Evolutionary conservation across 2,329 filamentous ascomycete species (phyloP), one percentile per base, ranked within the genome.

Genomic region (Knufia fluminis): DNA sequence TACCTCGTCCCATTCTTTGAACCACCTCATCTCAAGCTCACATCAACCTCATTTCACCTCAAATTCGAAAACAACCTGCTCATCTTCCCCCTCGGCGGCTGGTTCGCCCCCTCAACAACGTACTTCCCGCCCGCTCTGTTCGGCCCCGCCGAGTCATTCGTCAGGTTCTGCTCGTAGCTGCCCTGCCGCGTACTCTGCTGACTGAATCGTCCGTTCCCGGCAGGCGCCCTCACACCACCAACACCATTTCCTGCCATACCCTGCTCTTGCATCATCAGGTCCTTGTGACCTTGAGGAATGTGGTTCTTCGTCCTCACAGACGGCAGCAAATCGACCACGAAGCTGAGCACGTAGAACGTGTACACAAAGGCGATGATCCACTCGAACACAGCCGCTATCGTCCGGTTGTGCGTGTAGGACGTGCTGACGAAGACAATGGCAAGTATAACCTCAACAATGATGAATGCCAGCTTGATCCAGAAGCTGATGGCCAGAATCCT

Each of bases 261-360:
- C 10, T 19, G 10, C 17, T 45, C 42, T 8, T 31, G 33, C 33
- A 40, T n/a, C 9, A 31, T 22, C 14, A 46, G n/a, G 22, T 48
- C 38, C 20, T 26, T 42, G 16, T 49, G 24, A 4, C 68, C 69
- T 46, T 72, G 69, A 0, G 69, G 68, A 3, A 69, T 50, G 46
- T 67, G 68, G 56, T 70, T 64, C 55, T 76, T 79, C 9, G 80
- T 85, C 54, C 77, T 72, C 2, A 85, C 72, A 9, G 87, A 86
- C 0, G 92, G 92, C 55, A 86, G 75, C 44, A 98, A 79, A 68
- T 98, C 91, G 63, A 96, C 75, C 61, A 84, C 77, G 72, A 94
- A 97, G 53, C 84, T 88, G 54, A 91, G 77, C 53, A 94, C 75
- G 69, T 95, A 97, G 40, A 51, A 51, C 12, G 56, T 59, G 48